These are phyloP conservation scores for Tetrahymena thermophila DNA, from an alignment of 73 alveolate genomes.

Conservation along the genomic window DNA sequence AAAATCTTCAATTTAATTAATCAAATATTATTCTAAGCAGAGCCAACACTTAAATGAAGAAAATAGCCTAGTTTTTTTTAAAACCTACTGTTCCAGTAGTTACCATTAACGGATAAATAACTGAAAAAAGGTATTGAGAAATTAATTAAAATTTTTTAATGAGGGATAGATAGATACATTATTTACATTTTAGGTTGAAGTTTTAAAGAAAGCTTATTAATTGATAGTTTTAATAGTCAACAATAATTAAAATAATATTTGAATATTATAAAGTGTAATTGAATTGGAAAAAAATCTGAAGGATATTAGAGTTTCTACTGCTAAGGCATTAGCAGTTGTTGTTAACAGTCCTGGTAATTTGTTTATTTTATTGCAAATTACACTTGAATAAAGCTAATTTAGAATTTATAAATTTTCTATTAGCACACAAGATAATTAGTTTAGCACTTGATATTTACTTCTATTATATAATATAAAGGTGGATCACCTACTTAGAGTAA, in stretches of 20 bases:
- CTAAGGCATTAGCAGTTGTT: conserved; percentile 49
- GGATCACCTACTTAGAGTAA: conserved; percentile 5
- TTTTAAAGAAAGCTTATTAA: too few relatives aligned
- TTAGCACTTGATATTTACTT: too few relatives aligned
- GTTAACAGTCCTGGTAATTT: conserved; percentile 38
- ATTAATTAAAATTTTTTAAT: too few relatives aligned
- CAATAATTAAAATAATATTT: too few relatives aligned
- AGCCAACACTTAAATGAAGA: neutral
- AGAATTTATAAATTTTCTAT: neutral
- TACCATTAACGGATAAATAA: neutral
- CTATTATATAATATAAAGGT: neutral
- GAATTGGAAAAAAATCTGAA: neutral
- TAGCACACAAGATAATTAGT: neutral
- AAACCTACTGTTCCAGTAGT: neutral
- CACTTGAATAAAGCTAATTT: neutral
- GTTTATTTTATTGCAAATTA: neutral
- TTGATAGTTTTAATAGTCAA: too few relatives aligned
- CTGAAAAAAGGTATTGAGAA: neutral
- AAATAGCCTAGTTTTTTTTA: neutral
- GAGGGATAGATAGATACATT: neutral
- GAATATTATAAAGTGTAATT: neutral
- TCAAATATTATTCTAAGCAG: neutral
- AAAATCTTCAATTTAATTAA: neutral
- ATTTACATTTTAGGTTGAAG: too few relatives aligned
- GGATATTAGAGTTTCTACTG: neutral